Evolutionary conservation across 2,329 filamentous ascomycete genomes (phyloP), one percentile per base, ranked within the genome.

Genomic region (Ascochyta lentis): DNA sequence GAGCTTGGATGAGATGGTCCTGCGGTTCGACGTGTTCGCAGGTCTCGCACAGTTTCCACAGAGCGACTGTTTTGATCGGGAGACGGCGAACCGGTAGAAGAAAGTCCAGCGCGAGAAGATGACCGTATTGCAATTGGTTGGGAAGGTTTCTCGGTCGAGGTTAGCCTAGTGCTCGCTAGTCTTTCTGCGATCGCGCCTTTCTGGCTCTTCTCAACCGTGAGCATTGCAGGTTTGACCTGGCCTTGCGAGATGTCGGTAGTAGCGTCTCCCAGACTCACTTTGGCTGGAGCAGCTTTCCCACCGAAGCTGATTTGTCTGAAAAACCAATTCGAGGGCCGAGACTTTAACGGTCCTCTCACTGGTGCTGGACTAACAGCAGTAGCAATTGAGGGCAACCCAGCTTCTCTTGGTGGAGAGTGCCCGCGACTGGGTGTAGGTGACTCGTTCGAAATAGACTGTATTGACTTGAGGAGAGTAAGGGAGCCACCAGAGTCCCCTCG

Each of bases 241-340:
- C 68, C 73, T 22, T 64, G 61, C 13, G 66, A 70, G 22, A 75
- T 68, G 19, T 74, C 69, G 33, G 70, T 70, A 13, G 71, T 73
- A 10, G 71, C 68, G 38, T 66, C 63, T 26, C 65, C 66, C 7
- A 67, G 61, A 2, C 68, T 74, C 6, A 68, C 55, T 54, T 75
- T 72, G 8, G 68, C 59, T 15, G 69, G 54, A 5, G 61, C 56
- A 41, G 63, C 64, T 34, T 67, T 70, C 6, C 70, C 73, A n/a
- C 70, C 73, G 49, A 76, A 76, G 55, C 75, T 78, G 24, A 78
- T 76, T 31, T 77, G 73, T 40, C 73, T 60, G 9, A 76, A 58
- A 27, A 76, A 73, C 73, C 73, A 76, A 23, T 70, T 67, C 3
- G 65, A 64, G 19, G 72, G 70, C 26, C 68, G 57, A 33, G 47